Percentiles rank a stretch among this genome's conserved stretches.
phyloP scores from a whole-genome alignment of 169 alveolate genomes.

The Eimeria sp. region DNA sequence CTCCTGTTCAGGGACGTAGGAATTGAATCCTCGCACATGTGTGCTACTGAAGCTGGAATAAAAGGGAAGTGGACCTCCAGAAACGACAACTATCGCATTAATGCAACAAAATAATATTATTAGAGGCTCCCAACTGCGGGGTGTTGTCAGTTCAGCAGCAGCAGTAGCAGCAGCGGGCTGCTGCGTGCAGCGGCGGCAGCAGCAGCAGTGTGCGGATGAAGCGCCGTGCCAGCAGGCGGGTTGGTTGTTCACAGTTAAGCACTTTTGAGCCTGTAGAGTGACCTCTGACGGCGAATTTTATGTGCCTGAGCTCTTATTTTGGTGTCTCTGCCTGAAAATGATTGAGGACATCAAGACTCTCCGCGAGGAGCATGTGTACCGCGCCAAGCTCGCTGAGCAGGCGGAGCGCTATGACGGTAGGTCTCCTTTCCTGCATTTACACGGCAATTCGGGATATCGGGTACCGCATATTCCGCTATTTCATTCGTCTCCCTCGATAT shows the following conservation, averaged over 20 bases:
- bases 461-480: slow-evolving; percentile 41
- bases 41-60: background rate
- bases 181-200: slow-evolving; percentile 79
- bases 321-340: slow-evolving; percentile 82
- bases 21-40: slow-evolving; percentile 8
- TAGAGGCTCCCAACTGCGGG: slow-evolving; percentile 53
- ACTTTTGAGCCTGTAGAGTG: slow-evolving; percentile 75
- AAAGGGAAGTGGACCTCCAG: slow-evolving; percentile 2
- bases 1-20: background rate
- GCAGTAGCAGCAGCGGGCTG: slow-evolving; percentile 78
- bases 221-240: slow-evolving; percentile 78
- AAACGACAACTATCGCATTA: slow-evolving; percentile 24
- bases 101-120: background rate
- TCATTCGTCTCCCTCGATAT: slow-evolving; percentile 52
- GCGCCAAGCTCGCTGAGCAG: slow-evolving; percentile 99
- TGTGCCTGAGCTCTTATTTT: slow-evolving; percentile 74
- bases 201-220: slow-evolving; percentile 78
- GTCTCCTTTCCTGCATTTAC: slow-evolving; percentile 29
- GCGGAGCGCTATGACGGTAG: slow-evolving; percentile 99
- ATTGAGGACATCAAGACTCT: slow-evolving; percentile 81
- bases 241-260: slow-evolving; percentile 60
- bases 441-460: slow-evolving; percentile 26
- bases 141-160: slow-evolving; percentile 66
- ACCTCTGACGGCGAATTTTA: slow-evolving; percentile 77
- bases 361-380: slow-evolving; percentile 87